Conservation (phyloP, 768 basidiomycete genomes). For the Phlebiopsis flavidoalba region DNA sequence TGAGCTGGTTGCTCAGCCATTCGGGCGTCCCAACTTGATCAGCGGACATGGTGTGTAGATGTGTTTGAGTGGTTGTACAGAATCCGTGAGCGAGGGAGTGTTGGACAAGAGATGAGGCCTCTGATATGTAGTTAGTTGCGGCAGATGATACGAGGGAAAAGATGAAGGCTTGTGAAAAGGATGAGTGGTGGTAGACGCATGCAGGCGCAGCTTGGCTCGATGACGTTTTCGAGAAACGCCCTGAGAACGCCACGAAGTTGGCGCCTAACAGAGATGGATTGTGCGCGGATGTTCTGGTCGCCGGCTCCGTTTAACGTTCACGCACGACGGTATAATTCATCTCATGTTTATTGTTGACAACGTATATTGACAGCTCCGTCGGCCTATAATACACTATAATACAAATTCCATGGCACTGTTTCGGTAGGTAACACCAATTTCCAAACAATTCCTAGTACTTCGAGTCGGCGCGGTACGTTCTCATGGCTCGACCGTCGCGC, state of each 20-base stretch:
- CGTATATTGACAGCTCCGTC: neutral
- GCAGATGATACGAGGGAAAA: neutral
- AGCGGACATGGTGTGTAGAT: conserved; percentile 1
- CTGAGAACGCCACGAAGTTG: no score
- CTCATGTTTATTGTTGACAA: neutral
- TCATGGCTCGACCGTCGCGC: neutral
- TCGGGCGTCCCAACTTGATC: conserved; percentile 8
- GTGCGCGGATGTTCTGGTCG: neutral
- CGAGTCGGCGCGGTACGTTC: neutral
- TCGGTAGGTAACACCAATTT: neutral
- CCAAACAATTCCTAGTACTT: neutral
- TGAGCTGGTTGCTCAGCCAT: conserved; percentile 20
- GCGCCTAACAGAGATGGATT: no score
- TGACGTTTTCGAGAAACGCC: no score
- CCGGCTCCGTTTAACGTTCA: neutral
- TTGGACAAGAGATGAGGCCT: neutral
- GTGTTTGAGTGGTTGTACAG: neutral
- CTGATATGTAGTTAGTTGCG: neutral
- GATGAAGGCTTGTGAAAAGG: neutral
- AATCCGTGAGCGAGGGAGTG: neutral
- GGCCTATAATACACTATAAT: neutral
- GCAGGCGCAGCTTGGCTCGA: neutral
- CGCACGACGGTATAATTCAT: no score
- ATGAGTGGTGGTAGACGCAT: neutral
- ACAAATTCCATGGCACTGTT: neutral